Base-by-base conservation (phyloP, 345 rosid genomes). In the Boechera divaricarpa region DNA sequence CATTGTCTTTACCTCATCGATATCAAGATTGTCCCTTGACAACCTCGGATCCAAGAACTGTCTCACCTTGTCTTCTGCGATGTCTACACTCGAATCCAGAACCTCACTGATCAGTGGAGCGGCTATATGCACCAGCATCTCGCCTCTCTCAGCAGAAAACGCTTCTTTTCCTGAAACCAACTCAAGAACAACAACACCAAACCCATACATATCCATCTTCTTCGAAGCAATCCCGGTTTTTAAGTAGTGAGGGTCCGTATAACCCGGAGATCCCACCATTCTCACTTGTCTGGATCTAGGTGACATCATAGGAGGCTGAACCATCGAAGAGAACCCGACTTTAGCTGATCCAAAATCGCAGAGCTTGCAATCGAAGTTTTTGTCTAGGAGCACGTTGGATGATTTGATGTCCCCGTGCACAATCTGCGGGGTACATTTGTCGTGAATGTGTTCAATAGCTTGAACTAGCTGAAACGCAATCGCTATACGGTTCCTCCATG, bases 321-420 rank as follows among this genome's bases (percentile, higher is more conserved):
- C 85, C 45, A 81, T 76, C 0, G 97, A 86, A 1, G 96, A 91
- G 57, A 93, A 93, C 1, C 98, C 98, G 77, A 91, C 86, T 81
- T 86, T 93, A 4, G 98, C 93, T 12, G 85, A 91, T 28, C 97
- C 98, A 28, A 93, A 91, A 79, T 93, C 98, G 63, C 98, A 93
- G 1, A 93, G 94, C 84, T 91, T 91, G 83, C 90, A 83, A 35
- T 87, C 81, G 11, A 87, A 83, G 35, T 72, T 12, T 64, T 84
- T 85, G 74, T 91, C 98, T 13, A 93, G 78, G 11, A 93, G 81
- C 10, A 93, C 52, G 52, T 93, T 93, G 5, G 98, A 88, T 6
- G 97, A 77, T 77, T 93, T 93, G 69, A 93, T 87, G 75, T 91
- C 97, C 0, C 96, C 94, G 15, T 93, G 98, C 1, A 91, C 89